A percentile compares a stretch with the other conserved stretches of the same genome.
phyloP scores from a whole-genome alignment of 306 rosid species.

The Ormosia semicastrata region DNA sequence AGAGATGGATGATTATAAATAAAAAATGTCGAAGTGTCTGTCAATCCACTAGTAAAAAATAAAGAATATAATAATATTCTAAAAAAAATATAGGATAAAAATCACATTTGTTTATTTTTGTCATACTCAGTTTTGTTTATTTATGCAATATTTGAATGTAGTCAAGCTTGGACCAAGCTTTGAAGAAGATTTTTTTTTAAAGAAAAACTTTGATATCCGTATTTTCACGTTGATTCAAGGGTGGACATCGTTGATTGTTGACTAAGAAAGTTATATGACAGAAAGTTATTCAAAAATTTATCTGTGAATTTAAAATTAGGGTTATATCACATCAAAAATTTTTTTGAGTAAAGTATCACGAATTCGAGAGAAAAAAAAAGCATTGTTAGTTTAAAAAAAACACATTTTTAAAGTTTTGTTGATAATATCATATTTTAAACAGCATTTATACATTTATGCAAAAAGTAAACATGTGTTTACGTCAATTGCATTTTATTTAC shows the following conservation, averaged over 20 bases:
- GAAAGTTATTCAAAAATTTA: background rate
- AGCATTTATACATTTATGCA: too few species aligned
- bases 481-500: too few species aligned
- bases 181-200: background rate
- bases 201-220: background rate
- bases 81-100: too few species aligned
- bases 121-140: background rate
- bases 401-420: too few species aligned
- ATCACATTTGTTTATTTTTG: background rate
- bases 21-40: too few species aligned
- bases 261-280: background rate
- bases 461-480: too few species aligned
- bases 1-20: too few species aligned
- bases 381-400: too few species aligned
- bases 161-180: background rate
- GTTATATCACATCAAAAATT: background rate
- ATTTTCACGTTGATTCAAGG: background rate
- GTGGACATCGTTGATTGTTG: background rate
- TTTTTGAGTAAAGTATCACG: too few species aligned
- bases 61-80: background rate
- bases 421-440: too few species aligned
- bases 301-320: background rate
- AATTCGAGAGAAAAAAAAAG: too few species aligned
- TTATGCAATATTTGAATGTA: background rate
- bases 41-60: background rate